These are phyloP conservation scores for Elaeagnus macrophylla DNA, from an alignment of 306 rosid species.

Conservation along the genomic window DNA sequence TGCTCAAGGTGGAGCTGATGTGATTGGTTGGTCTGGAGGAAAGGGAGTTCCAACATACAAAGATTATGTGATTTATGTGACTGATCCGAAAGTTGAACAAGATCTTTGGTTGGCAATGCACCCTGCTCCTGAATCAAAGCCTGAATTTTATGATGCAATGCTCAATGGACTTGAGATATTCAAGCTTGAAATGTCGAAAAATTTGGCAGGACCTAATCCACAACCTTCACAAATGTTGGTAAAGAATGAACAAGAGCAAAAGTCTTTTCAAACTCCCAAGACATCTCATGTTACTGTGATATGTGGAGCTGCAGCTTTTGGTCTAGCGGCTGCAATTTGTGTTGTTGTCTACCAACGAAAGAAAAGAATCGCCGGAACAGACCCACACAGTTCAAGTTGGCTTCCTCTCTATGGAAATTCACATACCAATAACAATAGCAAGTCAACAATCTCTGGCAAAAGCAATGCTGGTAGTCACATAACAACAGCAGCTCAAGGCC, in stretches of 20 bases:
- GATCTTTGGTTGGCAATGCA: slow-evolving; percentile 38
- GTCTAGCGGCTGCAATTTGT: slow-evolving; percentile 14
- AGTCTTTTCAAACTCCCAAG: neutral
- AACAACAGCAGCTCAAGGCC: slow-evolving; percentile 18
- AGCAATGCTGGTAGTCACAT: slow-evolving; percentile 23
- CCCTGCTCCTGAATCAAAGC: slow-evolving; percentile 25
- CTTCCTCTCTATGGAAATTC: slow-evolving; percentile 29
- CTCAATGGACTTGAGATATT: slow-evolving; percentile 47
- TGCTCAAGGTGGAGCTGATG: slow-evolving; percentile 27
- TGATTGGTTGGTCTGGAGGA: slow-evolving; percentile 26
- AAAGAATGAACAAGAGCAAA: slow-evolving; percentile 3
- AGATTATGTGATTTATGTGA: slow-evolving; percentile 28
- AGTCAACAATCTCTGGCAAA: slow-evolving; percentile 13
- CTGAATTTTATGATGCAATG: slow-evolving; percentile 31
- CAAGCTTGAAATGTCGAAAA: slow-evolving; percentile 24
- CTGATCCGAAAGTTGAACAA: slow-evolving; percentile 16
- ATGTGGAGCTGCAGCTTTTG: slow-evolving; percentile 25
- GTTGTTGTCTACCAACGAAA: slow-evolving; percentile 15
- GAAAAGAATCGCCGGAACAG: slow-evolving; percentile 15
- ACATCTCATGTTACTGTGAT: slow-evolving; percentile 12
- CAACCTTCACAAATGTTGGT: slow-evolving; percentile 29
- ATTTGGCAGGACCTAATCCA: slow-evolving; percentile 38
- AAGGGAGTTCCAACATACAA: slow-evolving; percentile 31
- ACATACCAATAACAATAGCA: neutral
- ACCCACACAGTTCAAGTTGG: slow-evolving; percentile 20